Conservation (phyloP, 2,329 filamentous ascomycete species). For the Helminthosporium solani region DNA sequence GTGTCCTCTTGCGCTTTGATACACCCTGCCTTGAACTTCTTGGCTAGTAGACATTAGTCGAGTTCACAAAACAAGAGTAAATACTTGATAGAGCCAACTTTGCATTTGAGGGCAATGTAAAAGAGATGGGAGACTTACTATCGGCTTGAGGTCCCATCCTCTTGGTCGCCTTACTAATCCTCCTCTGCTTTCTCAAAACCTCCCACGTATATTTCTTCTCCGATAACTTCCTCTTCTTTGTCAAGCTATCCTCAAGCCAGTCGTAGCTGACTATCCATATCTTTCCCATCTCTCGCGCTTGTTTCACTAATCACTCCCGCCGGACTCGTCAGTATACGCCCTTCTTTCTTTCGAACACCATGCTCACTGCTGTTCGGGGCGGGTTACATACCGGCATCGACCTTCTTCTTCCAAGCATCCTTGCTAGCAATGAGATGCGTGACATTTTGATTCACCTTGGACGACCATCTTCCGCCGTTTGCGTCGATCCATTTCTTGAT, state of each 20-base stretch:
- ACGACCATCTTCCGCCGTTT: conserved; percentile 61
- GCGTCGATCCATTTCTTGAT: conserved; percentile 65
- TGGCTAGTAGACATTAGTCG: conserved; percentile 16
- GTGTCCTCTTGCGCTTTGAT: conserved; percentile 31
- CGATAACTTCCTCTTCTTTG: conserved; percentile 27
- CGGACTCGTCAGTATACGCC: background rate
- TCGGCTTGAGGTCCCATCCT: conserved; percentile 26
- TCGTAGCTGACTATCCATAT: conserved; percentile 44
- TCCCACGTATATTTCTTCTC: conserved; percentile 41
- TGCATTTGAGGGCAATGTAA: conserved; percentile 13
- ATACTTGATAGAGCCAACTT: too few relatives aligned
- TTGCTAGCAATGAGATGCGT: conserved; percentile 73
- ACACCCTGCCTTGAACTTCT: conserved; percentile 34
- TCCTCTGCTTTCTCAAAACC: conserved; percentile 27
- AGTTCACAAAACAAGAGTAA: too few relatives aligned
- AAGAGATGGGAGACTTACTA: conserved; percentile 16
- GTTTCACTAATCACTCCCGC: conserved; percentile 15
- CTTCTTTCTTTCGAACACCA: background rate
- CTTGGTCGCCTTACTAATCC: conserved; percentile 34
- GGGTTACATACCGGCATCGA: conserved; percentile 41
- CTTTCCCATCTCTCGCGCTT: conserved; percentile 15
- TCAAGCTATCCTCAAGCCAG: conserved; percentile 54
- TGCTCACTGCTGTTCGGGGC: background rate
- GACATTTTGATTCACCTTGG: conserved; percentile 54
- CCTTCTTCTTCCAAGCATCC: conserved; percentile 58